Evolutionary conservation across 2,329 filamentous ascomycete species (phyloP).

Genomic region (Ascochyta viciae-villosae): DNA sequence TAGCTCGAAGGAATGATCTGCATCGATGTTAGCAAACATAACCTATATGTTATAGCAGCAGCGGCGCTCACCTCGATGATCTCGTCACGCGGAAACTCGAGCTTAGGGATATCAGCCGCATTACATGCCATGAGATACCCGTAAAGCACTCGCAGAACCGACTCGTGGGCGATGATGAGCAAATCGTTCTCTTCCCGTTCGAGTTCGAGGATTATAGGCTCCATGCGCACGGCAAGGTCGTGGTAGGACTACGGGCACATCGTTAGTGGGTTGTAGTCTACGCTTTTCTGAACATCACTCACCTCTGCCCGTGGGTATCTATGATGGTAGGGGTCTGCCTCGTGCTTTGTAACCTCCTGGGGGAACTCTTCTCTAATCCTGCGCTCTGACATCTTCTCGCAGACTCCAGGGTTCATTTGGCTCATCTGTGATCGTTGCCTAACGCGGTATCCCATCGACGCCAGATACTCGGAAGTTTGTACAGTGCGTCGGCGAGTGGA

Average conservation of each 20-base stretch:
- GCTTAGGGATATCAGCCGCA: slow-evolving; percentile 88
- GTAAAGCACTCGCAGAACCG: slow-evolving; percentile 94
- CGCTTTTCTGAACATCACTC: slow-evolving; percentile 29
- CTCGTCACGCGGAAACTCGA: slow-evolving; percentile 93
- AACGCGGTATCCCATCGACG: slow-evolving; percentile 80
- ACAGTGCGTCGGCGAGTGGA: slow-evolving; percentile 89
- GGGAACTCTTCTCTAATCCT: slow-evolving; percentile 83
- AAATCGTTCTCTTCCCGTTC: slow-evolving; percentile 97
- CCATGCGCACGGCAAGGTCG: slow-evolving; percentile 94
- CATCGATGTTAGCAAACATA: slow-evolving; percentile 14
- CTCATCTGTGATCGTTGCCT: slow-evolving; percentile 95
- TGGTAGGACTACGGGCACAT: slow-evolving; percentile 78
- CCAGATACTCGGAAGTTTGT: slow-evolving; percentile 85
- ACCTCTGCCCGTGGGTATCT: slow-evolving; percentile 94
- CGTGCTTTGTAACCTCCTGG: slow-evolving; percentile 91
- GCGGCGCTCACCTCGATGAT: slow-evolving; percentile 78
- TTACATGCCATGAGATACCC: slow-evolving; percentile 99
- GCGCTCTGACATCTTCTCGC: slow-evolving; percentile 88
- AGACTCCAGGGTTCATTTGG: slow-evolving; percentile 94
- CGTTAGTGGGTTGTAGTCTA: slow-evolving; percentile 24
- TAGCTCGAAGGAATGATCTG: slow-evolving; percentile 95
- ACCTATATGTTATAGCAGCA: slow-evolving; percentile 17
- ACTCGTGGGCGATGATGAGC: slow-evolving; percentile 98
- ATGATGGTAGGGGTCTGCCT: slow-evolving; percentile 94
- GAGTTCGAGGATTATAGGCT: slow-evolving; percentile 96